Conservation (phyloP, 768 basidiomycete genomes). For the Xanthoconium purpureum region DNA sequence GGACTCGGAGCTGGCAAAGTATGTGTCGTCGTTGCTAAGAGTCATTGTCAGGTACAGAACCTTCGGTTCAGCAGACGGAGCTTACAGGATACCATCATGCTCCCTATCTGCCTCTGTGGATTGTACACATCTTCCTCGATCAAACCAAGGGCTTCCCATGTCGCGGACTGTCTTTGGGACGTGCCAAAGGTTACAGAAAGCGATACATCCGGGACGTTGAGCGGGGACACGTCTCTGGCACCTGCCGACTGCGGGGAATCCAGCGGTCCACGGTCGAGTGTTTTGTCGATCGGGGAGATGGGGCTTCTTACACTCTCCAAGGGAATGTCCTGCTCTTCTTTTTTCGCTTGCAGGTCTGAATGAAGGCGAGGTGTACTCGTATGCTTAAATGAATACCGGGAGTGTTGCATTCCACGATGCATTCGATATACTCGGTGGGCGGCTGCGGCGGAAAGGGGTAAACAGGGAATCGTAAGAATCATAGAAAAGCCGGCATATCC, state of each 20-base stretch:
- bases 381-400: background rate
- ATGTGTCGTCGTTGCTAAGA: slow-evolving; percentile 1
- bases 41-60: background rate
- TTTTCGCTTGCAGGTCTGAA: background rate
- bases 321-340: background rate
- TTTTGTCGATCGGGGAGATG: slow-evolving; percentile 19
- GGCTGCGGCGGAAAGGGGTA: slow-evolving; percentile 41
- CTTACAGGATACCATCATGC: slow-evolving; percentile 12
- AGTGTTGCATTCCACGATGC: slow-evolving; percentile 22
- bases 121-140: background rate
- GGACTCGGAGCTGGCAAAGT: background rate
- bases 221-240: background rate
- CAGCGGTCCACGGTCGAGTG: slow-evolving; percentile 8
- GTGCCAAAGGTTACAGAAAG: background rate
- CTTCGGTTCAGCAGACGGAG: background rate
- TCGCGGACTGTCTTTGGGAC: background rate
- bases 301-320: slow-evolving; percentile 15
- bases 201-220: background rate
- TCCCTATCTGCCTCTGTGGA: background rate
- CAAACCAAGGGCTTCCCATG: slow-evolving; percentile 6
- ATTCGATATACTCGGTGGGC: slow-evolving; percentile 15
- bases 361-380: background rate
- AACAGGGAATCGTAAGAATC: slow-evolving; percentile 48
- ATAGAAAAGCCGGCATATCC: slow-evolving; percentile 60
- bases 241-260: background rate